These are phyloP conservation scores for Trypanosoma platydactyli DNA, from an alignment of 208 protist species.

Conservation along the genomic window DNA sequence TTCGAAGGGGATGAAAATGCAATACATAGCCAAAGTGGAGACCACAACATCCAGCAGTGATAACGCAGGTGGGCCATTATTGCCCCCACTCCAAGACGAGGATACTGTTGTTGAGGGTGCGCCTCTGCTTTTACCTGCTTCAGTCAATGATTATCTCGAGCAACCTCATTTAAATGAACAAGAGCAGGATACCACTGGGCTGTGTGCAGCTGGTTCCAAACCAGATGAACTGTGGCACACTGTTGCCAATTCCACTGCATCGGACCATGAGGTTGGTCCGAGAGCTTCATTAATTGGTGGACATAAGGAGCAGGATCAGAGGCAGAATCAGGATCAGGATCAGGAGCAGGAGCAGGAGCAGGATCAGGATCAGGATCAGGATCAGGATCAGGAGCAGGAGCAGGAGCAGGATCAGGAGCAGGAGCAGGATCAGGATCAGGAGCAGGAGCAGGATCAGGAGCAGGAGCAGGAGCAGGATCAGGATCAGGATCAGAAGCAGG, in stretches of 20 bases:
- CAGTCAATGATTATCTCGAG: background rate
- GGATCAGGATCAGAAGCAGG: too few species aligned
- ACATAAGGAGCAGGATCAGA: background rate
- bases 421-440: too few species aligned
- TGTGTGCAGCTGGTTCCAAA: background rate
- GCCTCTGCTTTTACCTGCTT: background rate
- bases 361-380: background rate
- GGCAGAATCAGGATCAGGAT: background rate
- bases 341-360: background rate
- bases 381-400: background rate
- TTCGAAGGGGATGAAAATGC: slow-evolving; percentile 1
- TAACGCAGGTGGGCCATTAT: background rate
- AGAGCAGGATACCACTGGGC: background rate
- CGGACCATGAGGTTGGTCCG: background rate
- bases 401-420: background rate
- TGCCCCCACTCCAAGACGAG: background rate
- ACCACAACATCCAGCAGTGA: background rate
- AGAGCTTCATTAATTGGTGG: background rate
- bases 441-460: too few species aligned
- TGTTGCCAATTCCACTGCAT: background rate
- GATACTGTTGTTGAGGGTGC: background rate
- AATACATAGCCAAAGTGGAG: background rate
- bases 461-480: too few species aligned
- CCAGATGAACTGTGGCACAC: background rate
- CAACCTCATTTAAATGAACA: background rate